A percentile compares a stretch with the other conserved stretches of the same genome.
Evolutionary conservation across 1,284 basidiomycete species (phyloP).

Genomic region (Malassezia sympodialis): DNA sequence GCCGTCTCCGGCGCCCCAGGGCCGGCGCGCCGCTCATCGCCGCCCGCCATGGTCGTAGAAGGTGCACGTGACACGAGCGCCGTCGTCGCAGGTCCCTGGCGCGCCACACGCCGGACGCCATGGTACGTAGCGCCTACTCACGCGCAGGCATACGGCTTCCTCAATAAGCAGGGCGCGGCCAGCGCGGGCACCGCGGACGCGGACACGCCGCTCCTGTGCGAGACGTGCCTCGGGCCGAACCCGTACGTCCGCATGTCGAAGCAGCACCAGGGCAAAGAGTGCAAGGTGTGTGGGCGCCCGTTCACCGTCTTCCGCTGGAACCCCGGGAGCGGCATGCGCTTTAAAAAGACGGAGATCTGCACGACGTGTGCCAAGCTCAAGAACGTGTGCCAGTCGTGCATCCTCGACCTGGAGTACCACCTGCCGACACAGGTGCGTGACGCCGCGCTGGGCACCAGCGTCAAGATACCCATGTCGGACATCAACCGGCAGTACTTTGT

Average conservation of each 20-base stretch:
- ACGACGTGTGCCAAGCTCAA: slow-evolving; percentile 98
- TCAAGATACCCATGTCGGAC: slow-evolving; percentile 82
- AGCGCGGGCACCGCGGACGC: slow-evolving; percentile 76
- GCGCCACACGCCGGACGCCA: background rate
- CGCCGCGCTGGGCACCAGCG: slow-evolving; percentile 76
- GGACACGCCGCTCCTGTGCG: slow-evolving; percentile 69
- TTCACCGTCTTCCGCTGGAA: slow-evolving; percentile 99
- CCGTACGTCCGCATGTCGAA: slow-evolving; percentile 60
- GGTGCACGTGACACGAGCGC: background rate
- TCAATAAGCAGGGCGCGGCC: slow-evolving; percentile 26
- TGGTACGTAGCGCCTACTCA: background rate
- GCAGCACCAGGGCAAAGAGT: slow-evolving; percentile 87
- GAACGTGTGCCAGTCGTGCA: slow-evolving; percentile 96
- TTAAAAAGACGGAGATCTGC: slow-evolving; percentile 96
- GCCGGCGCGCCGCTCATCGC: background rate
- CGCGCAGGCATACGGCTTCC: slow-evolving; percentile 23
- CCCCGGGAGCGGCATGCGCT: slow-evolving; percentile 78
- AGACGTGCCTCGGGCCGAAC: slow-evolving; percentile 51
- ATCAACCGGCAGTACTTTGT: slow-evolving; percentile 89
- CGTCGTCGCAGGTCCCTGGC: background rate
- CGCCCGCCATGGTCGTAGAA: background rate
- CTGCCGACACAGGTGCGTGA: slow-evolving; percentile 94
- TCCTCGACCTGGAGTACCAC: slow-evolving; percentile 85
- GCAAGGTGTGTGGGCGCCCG: slow-evolving; percentile 74
- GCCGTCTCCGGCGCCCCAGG: background rate